phyloP scores from a whole-genome alignment of 345 rosid species.

The Eucalyptus shirleyi region DNA sequence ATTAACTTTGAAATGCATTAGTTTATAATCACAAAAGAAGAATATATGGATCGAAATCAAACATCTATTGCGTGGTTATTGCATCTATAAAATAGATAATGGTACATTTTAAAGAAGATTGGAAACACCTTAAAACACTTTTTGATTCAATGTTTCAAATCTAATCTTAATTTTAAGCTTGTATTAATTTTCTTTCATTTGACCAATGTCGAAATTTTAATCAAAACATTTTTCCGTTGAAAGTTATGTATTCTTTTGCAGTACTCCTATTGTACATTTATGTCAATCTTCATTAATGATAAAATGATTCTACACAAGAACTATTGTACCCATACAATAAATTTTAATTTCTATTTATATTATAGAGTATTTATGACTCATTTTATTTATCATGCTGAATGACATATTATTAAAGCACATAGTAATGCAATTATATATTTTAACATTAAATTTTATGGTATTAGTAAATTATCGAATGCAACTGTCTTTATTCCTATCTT shows the following conservation, averaged over 20 bases:
- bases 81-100: neutral
- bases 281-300: neutral
- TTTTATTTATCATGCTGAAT: neutral
- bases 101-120: neutral
- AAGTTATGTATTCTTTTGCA: neutral
- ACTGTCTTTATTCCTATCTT: neutral
- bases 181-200: neutral
- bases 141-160: neutral
- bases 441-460: neutral
- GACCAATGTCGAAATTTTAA: neutral
- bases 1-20: neutral
- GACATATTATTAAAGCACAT: neutral
- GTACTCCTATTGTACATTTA: neutral
- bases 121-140: neutral
- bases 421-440: neutral
- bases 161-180: neutral
- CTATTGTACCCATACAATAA: neutral
- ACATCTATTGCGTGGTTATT: neutral
- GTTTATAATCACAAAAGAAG: neutral
- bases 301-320: neutral
- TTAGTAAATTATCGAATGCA: neutral
- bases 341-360: neutral
- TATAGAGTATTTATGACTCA: neutral
- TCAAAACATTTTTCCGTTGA: neutral
- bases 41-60: neutral